Evolutionary conservation across 169 alveolate genomes (phyloP), one percentile per base, ranked within the genome.

Genomic region (Eimeria brunetti): DNA sequence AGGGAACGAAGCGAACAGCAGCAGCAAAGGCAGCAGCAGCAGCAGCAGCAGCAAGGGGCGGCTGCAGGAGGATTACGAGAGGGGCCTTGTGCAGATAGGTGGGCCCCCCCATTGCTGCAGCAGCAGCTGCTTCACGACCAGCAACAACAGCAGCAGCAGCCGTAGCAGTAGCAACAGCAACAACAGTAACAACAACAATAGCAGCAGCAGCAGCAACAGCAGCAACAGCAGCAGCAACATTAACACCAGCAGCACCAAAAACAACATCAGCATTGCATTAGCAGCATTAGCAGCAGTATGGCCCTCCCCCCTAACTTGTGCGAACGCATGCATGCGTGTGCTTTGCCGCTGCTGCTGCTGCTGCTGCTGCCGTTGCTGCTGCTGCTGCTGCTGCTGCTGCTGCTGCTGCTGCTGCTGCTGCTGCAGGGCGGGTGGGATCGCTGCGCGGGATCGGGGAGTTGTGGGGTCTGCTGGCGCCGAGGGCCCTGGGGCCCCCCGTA

Each of bases 61-160:
- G 80, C 91, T 84, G 80, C 91, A 84, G 80, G 91, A 84, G 76
- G 91, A 84, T 38, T 84, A 84, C 36, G 80, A 84, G 76, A 84
- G 91, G 60, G 91, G 91, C 91, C 91, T 84, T n/a, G 91, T 84
- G 80, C 91, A 84, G 56, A 60, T 84, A 2, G 91, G 91, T 84
- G 58, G 4, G 91, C 41, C 56, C 33, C 76, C 38, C 56, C 18
- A 11, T 36, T 67, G 64, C 88, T 0, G 64, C 41, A 78, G 88
- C 64, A 38, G 88, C 64, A 20, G 64, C 64, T 7, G 38, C 41
- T 78, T 33, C 58, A 51, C 88, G 33, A n/a, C n/a, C n/a, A n/a
- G 88, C 36, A 20, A 6, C 36, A 12, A 56, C 62, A 36, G 85
- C 88, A 46, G 88, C 88, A n/a, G 33, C 53, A n/a, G 1, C n/a